Evolutionary conservation across 2,329 filamentous ascomycete genomes (phyloP), one percentile per base, ranked within the genome.

Genomic region (Verticillium tricorpus): DNA sequence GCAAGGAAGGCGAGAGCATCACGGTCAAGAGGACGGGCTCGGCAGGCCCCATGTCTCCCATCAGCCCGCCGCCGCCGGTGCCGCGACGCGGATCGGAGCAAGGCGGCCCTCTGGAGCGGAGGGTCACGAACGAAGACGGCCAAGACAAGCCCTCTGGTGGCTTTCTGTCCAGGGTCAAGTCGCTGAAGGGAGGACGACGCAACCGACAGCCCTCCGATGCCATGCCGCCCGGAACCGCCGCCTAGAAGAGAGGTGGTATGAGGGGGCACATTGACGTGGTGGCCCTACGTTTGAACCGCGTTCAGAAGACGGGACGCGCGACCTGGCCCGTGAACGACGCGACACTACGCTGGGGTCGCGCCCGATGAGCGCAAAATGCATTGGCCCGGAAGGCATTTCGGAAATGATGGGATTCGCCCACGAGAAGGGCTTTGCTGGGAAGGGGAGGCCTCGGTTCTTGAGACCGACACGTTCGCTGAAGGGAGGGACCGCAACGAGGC

Each of bases 91-190:
- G 70, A 8, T 77, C 76, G 15, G 73, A 60, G 12, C 61, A 66
- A 2, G 74, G 74, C 7, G 72, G 73, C 9, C 77, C 73, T 1
- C 76, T 92, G 7, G 89, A 92, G 75, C 83, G 89, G 67, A 84
- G 88, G 67, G 74, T 82, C 2, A 92, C 89, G 5, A 70, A 70
- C 57, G 78, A 80, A 62, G 80, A 77, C 45, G 75, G 74, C 66
- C 71, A 73, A 67, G 73, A 76, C 67, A 79, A 80, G 71, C 74
- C 74, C 12, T 66, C 65, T 57, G 84, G 84, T 56, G 89, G 91
- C 2, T 88, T 96, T 65, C 73, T 96, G 64, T 90, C 85, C 59
- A 85, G 92, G 60, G 91, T 95, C 78, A 93, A 91, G 83, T 92
- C 89, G 75, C 77, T 95, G 76, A 93, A 92, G 79, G 89, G 89